Base-by-base conservation (phyloP, 2,329 filamentous ascomycete genomes). In the Exophiala sp. region DNA sequence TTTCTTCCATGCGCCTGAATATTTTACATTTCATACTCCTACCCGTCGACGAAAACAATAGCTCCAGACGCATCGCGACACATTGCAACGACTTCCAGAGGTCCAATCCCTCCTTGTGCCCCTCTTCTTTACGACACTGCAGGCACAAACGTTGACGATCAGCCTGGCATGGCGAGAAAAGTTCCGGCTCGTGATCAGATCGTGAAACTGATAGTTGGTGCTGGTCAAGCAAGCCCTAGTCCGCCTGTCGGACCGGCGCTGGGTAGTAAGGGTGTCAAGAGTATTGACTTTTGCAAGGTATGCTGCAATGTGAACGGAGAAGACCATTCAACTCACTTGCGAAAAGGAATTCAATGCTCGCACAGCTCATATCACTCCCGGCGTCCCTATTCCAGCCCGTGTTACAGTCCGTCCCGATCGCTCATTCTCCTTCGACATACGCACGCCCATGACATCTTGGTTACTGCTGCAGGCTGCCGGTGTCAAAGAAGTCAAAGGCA, bases 221-320 rank as follows among this genome's bases (percentile, higher is more conserved):
- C 94, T 53, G 94, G 94, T 21, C 90, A 96, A 73, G 94, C 94
- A 56, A 92, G 86, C 66, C 94, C 94, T 29, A 95, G 91, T 74
- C 94, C 94, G 33, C 94, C 94, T 3, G 91, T 99, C 66, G 94
- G 94, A 78, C 94, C 94, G 54, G 94, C 94, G 50, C 82, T 99
- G 62, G 94, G 94, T 75, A 92, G 87, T 72, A 97, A 96, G 78
- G 94, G 94, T 79, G 88, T 99, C 59, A 99, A 99, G 79, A 95
- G 89, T 54, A 99, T 99, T 87, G 94, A 99, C 75, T 99, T 97
- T 72, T 97, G 94, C 84, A 97, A 97, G 82, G 92, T 95, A 71
- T 53, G 68, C 36, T 44, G 41, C 32, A n/a, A n/a, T 54, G 20
- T 18, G 34, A 44, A 52, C 41, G 3, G n/a, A 12, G 20, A 20